Conservation (phyloP, 495 filamentous ascomycete genomes). For the Usnea hakonensis region DNA sequence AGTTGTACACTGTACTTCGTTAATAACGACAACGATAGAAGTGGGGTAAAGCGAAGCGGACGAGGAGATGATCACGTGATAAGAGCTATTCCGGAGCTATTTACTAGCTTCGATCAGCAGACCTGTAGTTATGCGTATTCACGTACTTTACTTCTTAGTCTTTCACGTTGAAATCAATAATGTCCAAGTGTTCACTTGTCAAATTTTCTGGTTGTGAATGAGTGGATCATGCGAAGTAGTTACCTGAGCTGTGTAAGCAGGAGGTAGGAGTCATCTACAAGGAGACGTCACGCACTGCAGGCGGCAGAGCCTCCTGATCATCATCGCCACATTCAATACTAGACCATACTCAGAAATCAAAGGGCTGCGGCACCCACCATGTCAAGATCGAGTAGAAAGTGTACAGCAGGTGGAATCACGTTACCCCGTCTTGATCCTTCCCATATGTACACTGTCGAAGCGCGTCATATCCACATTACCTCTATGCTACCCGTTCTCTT, state of each 20-base stretch:
- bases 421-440: background rate
- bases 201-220: background rate
- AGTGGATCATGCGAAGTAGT: background rate
- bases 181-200: background rate
- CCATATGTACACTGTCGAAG: background rate
- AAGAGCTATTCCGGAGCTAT: too few species aligned
- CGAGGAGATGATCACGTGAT: too few species aligned
- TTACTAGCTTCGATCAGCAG: too few species aligned
- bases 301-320: background rate
- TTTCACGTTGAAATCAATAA: too few species aligned
- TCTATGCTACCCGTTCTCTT: background rate
- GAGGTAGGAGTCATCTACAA: background rate
- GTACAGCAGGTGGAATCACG: background rate
- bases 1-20: background rate
- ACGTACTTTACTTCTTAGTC: too few species aligned
- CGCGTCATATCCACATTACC: background rate
- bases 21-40: background rate
- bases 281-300: background rate
- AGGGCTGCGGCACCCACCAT: background rate
- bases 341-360: background rate
- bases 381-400: constrained; percentile 13
- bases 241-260: background rate
- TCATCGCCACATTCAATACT: constrained; percentile 2
- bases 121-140: too few species aligned
- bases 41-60: background rate